Base-by-base conservation (phyloP, 306 rosid species). In the Corylus heterophylla region DNA sequence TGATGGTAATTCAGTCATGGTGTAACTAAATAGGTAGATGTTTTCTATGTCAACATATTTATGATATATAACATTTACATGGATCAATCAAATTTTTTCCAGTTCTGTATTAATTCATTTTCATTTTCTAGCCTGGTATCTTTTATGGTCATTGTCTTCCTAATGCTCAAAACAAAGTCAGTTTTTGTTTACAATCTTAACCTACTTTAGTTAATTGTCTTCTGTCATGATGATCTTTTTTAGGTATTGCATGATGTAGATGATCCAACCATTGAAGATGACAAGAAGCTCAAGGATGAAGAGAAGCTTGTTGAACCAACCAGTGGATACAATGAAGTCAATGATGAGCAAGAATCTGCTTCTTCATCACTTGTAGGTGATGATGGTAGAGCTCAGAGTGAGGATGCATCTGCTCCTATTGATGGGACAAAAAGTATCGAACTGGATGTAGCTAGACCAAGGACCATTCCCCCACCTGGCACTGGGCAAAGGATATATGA, bases 401-500 rank as follows among this genome's bases (percentile, higher is more conserved):
- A 89, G 80, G 87, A 77, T 61, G 50, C 86, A 81, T 69, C 88
- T 61, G 75, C 39, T 63, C 86, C 83, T 70, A 66, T 76, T 75
- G 68, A 87, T 75, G 80, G 18, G 63, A 66, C 79, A 61, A 82
- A 69, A 71, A 73, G 76, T 51, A 59, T 76, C 54, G 69, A 54
- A 75, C 51, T 39, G 59, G 86, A 73, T 69, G 83, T 87, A 51
- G 80, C 73, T 48, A 87, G 72, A 11, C 81, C 80, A 50, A 83
- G 68, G 86, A 75, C 79, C 76, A 79, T 96, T 85, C 89, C 97
- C 54, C 87, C 91, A 78, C 96, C 97, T 72, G 96, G 99, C 70
- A 25, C 77, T 42, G 99, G 99, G 81, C 69, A 90, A 83, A 92
- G 74, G 77, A 96, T 96, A 86, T 96, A 89, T 69, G 92, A 93